phyloP scores from a whole-genome alignment of 139 green algal genomes.

The Ostreobium quekettii region DNA sequence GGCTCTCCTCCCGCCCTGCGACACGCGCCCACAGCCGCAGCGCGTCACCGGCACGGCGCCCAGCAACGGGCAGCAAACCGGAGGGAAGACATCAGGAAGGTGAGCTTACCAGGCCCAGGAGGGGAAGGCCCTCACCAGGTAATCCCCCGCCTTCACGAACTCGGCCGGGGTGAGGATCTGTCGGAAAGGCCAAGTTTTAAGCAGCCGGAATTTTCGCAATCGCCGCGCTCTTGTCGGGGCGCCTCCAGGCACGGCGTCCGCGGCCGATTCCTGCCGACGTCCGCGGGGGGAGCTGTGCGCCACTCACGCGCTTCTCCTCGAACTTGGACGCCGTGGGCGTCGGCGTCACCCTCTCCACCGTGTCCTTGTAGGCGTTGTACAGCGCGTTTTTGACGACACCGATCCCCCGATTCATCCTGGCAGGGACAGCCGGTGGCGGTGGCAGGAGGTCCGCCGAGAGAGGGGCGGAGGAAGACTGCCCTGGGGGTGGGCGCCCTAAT shows the following conservation, averaged over 20 bases:
- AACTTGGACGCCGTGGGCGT: slow-evolving; percentile 8
- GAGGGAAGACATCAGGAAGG: background rate
- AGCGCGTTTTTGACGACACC: background rate
- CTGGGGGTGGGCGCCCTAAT: too few species aligned
- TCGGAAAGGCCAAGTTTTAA: background rate
- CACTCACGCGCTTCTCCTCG: slow-evolving; percentile 10
- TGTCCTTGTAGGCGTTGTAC: background rate
- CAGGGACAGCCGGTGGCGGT: too few species aligned
- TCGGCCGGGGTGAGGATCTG: slow-evolving; percentile 15
- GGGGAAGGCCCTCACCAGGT: slow-evolving; percentile 9
- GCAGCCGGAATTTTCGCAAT: background rate
- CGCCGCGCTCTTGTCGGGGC: background rate
- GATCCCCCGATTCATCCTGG: too few species aligned
- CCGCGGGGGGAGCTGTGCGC: too few species aligned
- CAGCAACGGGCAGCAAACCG: background rate
- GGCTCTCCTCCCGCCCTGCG: background rate
- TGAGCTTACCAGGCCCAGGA: slow-evolving; percentile 1
- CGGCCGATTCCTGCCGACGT: too few species aligned
- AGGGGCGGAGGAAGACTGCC: too few species aligned
- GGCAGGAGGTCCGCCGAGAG: too few species aligned
- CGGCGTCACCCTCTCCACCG: background rate
- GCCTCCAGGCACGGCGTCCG: background rate
- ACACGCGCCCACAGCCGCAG: too few species aligned
- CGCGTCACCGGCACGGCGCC: background rate
- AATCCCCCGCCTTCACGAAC: slow-evolving; percentile 15